Base-by-base conservation (phyloP, 257 asterid species). In the Cordia subcordata region DNA sequence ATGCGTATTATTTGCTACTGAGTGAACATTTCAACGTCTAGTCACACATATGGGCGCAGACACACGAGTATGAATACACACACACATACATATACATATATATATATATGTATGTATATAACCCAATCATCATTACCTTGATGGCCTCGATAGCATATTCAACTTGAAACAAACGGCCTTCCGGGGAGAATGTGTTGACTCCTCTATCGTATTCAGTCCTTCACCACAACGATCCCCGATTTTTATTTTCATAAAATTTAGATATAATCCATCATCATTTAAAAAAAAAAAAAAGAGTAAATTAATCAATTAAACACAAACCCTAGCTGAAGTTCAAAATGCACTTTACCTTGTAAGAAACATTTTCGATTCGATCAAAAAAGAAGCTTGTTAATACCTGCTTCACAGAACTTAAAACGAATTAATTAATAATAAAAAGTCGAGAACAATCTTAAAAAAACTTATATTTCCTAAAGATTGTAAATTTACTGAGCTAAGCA, bases 181-280 rank as follows among this genome's bases (percentile, higher is more conserved):
- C 97, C 5, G 94, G 97, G 10, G 97, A 90, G 77, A 89, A 89
- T 57, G 97, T 90, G 78, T 90, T 84, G 42, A 88, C 96, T 71
- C 95, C 95, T 73, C 95, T 77, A 77, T 87, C 97, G 77, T 90
- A 90, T 79, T 87, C 97, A 38, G 96, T 86, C 87, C 97, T 90
- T 47, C 40, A 20, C 23, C 11, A 11, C 23, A 13, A 23, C 33
- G 5, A 33, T 0, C 20, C 38, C 38, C 38, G 45, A 52, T 37
- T 12, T 32, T n/a, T n/a, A n/a, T n/a, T n/a, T n/a, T n/a, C n/a
- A n/a, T n/a, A n/a, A n/a, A n/a, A 49, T 50, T 37, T 57, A 35
- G 4, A 58, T 63, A 14, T 18, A 50, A 57, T 46, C 1, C 4
- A 20, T 19, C 10, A 20, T 20, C 17, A 70, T 40, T 13, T 1